These are phyloP conservation scores for Odontarrhena argentea DNA, from an alignment of 345 rosid genomes.

Conservation along the genomic window DNA sequence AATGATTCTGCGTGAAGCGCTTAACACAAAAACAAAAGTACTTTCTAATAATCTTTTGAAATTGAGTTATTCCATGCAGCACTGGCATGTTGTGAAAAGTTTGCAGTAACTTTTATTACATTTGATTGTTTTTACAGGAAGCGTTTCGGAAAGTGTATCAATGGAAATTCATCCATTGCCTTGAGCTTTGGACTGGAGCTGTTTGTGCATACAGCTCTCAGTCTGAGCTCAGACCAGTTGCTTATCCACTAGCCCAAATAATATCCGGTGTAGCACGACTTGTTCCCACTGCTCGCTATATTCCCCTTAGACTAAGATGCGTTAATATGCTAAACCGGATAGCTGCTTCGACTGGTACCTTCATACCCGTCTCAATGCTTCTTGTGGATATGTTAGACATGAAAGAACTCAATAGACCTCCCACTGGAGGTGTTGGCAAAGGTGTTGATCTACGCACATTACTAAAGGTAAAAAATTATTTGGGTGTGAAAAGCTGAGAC, in stretches of 20 bases:
- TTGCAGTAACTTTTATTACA: conserved; percentile 13
- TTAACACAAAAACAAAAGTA: conserved; percentile 91
- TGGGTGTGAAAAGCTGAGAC: background rate
- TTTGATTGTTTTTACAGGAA: conserved; percentile 52
- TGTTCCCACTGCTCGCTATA: conserved; percentile 90
- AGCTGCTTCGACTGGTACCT: conserved; percentile 73
- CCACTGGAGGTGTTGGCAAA: conserved; percentile 88
- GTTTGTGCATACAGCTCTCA: conserved; percentile 69
- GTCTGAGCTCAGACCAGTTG: conserved; percentile 79
- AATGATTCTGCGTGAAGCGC: conserved; percentile 81
- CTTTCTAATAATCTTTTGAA: background rate
- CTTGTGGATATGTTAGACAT: conserved; percentile 96
- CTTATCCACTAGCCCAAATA: conserved; percentile 88
- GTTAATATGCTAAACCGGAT: conserved; percentile 89
- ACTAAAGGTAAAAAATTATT: conserved; percentile 58
- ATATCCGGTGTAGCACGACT: conserved; percentile 88
- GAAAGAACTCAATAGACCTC: conserved; percentile 85
- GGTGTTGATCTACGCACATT: conserved; percentile 72
- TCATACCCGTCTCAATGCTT: conserved; percentile 86
- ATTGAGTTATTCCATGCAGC: background rate
- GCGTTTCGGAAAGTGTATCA: conserved; percentile 91
- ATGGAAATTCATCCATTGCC: conserved; percentile 94
- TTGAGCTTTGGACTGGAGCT: conserved; percentile 98
- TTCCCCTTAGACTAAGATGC: conserved; percentile 90
- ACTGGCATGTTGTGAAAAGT: background rate